A percentile compares a stretch with the other conserved stretches of the same genome.
Evolutionary conservation across 805 yeast genomes (phyloP).

Genomic region (Ogataea ramenticola): DNA sequence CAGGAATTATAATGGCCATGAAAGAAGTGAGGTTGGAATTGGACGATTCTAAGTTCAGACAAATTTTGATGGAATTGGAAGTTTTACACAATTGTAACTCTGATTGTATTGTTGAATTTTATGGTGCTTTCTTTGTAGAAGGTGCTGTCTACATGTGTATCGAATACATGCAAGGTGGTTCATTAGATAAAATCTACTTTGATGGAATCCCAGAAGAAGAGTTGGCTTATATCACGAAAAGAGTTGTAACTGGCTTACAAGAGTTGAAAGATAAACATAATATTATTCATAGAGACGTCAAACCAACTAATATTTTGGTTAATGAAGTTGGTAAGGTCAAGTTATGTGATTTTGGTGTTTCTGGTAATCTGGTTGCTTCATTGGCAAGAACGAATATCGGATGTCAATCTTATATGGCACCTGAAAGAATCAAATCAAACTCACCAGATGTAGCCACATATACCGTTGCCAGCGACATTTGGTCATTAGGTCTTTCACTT

Average conservation of each 20-base stretch:
- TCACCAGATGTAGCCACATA: conserved; percentile 74
- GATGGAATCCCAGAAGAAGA: conserved; percentile 71
- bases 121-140: conserved; percentile 95
- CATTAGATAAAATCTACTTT: conserved; percentile 79
- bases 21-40: conserved; percentile 90
- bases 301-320: conserved; percentile 89
- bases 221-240: conserved; percentile 70
- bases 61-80: conserved; percentile 93
- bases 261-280: conserved; percentile 85
- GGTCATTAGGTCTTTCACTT: conserved; percentile 88
- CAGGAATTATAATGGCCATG: conserved; percentile 92
- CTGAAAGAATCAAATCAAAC: conserved; percentile 79
- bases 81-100: conserved; percentile 86
- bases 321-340: conserved; percentile 76
- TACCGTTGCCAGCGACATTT: conserved; percentile 89
- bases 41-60: conserved; percentile 90
- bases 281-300: conserved; percentile 93
- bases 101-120: conserved; percentile 90
- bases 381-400: conserved; percentile 94
- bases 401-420: conserved; percentile 98
- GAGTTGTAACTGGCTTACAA: conserved; percentile 74
- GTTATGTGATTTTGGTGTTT: conserved; percentile 92
- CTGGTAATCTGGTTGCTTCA: conserved; percentile 91
- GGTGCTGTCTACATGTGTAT: conserved; percentile 98
- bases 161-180: conserved; percentile 97